Evolutionary conservation across 768 basidiomycete species (phyloP).

Genomic region (Mycena vulgaris): DNA sequence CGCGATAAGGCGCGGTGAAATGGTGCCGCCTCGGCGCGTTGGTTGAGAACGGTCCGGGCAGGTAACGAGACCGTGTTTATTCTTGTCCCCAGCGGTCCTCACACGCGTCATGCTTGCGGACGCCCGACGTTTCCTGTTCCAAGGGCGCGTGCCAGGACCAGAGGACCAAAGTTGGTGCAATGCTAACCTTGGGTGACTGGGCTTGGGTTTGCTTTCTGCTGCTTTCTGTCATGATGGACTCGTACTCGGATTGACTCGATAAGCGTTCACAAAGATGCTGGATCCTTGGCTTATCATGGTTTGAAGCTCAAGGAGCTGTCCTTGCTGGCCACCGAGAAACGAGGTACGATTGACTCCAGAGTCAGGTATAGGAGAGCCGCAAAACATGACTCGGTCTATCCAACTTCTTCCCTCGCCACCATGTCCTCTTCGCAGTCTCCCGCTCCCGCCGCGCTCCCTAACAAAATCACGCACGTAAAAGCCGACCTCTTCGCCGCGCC

Average conservation of each 20-base stretch:
- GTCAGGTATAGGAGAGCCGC: no score
- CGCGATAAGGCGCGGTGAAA: neutral
- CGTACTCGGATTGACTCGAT: no score
- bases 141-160: neutral
- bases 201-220: no score
- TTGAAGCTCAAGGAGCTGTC: no score
- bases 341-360: no score
- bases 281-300: no score
- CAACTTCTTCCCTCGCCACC: neutral
- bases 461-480: constrained; percentile 48
- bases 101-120: constrained; percentile 9
- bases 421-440: constrained; percentile 9
- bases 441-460: neutral
- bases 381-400: neutral
- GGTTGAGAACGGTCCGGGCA: constrained; percentile 2
- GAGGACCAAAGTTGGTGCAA: no score
- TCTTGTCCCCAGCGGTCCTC: constrained; percentile 6
- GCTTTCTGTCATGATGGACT: no score
- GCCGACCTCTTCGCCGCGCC: constrained; percentile 58
- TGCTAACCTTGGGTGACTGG: no score
- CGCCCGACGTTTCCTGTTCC: constrained; percentile 17
- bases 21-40: constrained; percentile 20
- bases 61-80: constrained; percentile 5
- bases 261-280: no score
- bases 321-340: no score